A percentile compares a stretch with the other conserved stretches of the same genome.
phyloP scores from a whole-genome alignment of 192 early-diverging fungal genomes.

The Podila verticillata region DNA sequence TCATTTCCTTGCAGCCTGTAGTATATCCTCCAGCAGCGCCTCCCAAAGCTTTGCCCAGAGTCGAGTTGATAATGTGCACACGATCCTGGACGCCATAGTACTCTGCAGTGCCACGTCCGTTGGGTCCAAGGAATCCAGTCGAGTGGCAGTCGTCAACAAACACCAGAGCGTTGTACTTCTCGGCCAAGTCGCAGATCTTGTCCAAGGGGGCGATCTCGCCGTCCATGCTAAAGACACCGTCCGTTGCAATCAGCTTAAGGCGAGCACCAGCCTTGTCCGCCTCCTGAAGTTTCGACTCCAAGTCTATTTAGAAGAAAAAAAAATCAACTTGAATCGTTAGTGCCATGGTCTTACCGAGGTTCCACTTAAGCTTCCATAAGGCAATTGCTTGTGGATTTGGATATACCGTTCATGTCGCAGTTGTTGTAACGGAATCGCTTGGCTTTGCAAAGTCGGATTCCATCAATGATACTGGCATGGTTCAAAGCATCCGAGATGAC shows the following conservation, averaged over 20 bases:
- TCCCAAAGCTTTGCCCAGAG: conserved; percentile 92
- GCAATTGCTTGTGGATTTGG: not conserved
- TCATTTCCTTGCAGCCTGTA: conserved; percentile 84
- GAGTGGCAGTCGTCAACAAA: conserved; percentile 96
- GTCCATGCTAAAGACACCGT: conserved; percentile 96
- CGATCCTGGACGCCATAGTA: conserved; percentile 84
- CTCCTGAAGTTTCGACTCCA: conserved; percentile 77
- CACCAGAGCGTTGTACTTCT: conserved; percentile 93
- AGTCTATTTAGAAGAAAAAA: conserved; percentile 2
- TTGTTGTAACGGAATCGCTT: conserved; percentile 93
- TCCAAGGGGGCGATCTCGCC: conserved; percentile 91
- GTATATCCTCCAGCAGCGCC: conserved; percentile 97
- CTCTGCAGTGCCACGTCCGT: conserved; percentile 93
- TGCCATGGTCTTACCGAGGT: not conserved
- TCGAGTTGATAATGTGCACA: conserved; percentile 93
- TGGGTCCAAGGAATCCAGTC: conserved; percentile 94
- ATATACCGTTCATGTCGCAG: conserved; percentile 60
- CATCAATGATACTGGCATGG: conserved; percentile 97
- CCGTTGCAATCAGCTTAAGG: conserved; percentile 93
- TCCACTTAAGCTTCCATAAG: not conserved
- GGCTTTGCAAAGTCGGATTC: conserved; percentile 89
- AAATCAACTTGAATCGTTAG: not conserved
- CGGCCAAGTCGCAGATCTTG: conserved; percentile 86
- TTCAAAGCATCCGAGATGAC: conserved; percentile 93
- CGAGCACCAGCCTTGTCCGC: conserved; percentile 79